A percentile compares a stretch with the other conserved stretches of the same genome.
Conservation (phyloP, 1,284 basidiomycete genomes). For the Ustilago shanxiensis region DNA sequence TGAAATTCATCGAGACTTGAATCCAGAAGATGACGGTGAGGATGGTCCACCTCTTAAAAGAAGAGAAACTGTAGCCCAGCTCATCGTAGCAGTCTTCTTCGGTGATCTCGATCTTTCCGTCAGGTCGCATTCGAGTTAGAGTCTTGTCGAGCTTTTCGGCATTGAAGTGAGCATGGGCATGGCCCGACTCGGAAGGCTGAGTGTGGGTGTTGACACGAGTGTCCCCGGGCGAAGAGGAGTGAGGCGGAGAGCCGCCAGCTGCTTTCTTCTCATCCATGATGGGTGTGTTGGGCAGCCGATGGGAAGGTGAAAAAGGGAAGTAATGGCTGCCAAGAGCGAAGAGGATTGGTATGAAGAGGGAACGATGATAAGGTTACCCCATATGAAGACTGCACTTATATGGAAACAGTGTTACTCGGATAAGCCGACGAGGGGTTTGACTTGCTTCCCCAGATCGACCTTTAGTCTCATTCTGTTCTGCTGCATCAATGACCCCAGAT, state of each 20-base stretch:
- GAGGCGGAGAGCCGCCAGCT: constrained; percentile 13
- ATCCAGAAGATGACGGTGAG: constrained; percentile 70
- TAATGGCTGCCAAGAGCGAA: neutral
- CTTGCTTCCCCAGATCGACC: constrained; percentile 14
- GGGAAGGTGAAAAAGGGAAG: neutral
- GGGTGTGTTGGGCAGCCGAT: neutral
- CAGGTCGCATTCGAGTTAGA: constrained; percentile 37
- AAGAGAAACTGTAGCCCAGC: constrained; percentile 61
- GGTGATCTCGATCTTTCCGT: constrained; percentile 51
- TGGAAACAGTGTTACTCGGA: neutral
- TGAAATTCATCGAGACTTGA: constrained; percentile 70
- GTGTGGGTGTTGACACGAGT: constrained; percentile 22
- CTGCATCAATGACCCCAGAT: neutral
- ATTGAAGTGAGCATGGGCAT: constrained; percentile 38
- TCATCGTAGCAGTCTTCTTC: constrained; percentile 51
- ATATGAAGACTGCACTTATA: neutral
- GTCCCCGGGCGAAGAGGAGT: constrained; percentile 18
- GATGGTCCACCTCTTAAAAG: constrained; percentile 70
- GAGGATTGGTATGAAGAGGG: neutral
- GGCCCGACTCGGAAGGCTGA: constrained; percentile 19
- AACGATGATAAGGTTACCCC: neutral
- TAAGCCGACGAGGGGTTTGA: neutral
- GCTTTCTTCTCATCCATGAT: constrained; percentile 37
- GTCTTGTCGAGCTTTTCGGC: constrained; percentile 50
- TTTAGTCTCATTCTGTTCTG: neutral